Evolutionary conservation across 225 moss, liverwort and hornwort species (phyloP), one percentile per base, ranked within the genome.

Genomic region (Bryum argenteum): DNA sequence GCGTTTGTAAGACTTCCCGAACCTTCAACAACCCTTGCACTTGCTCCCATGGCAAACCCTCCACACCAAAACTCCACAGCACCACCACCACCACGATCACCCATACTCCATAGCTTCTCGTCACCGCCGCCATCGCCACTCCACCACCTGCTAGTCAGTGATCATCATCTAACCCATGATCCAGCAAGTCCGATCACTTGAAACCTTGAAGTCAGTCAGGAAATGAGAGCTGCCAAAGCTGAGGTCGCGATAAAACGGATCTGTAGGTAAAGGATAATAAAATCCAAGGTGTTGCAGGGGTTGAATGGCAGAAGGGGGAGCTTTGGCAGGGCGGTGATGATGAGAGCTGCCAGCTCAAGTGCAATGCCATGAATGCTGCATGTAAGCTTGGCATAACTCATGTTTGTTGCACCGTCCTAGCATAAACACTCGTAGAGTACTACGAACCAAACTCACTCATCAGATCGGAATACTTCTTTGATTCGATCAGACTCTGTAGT

Each of bases 11-110:
- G 48, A 88, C 72, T 63, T 67, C 78, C n/a, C 89, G 94, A 11
- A 98, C 79, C n/a, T 74, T 74, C 9, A 94, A 83, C 19, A 98
- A 81, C 8, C 88, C 91, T 3, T 81, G 61, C 43, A 94, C 84
- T 77, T 98, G 87, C 15, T 58, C 40, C 33, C 10, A 1, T 0
- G 79, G 69, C 41, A 88, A 77, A 1, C 76, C 76, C 43, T 58
- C 44, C 15, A 53, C 52, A n/a, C 69, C 76, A 73, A 47, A 58
- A 71, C 71, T 38, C 0, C 26, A 75, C 3, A 23, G 16, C 6
- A n/a, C 26, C 68, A 37, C 54, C 1, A 58, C 42, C 26, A 76
- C 1, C 2, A 75, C 12, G 48, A 75, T 42, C 24, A 26, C 67
- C 1, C n/a, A 37, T 16, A 5, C 14, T 11, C 43, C 43, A 14